Base-by-base conservation (phyloP, 2,329 filamentous ascomycete species). In the Coccinonectria pachysandricola region DNA sequence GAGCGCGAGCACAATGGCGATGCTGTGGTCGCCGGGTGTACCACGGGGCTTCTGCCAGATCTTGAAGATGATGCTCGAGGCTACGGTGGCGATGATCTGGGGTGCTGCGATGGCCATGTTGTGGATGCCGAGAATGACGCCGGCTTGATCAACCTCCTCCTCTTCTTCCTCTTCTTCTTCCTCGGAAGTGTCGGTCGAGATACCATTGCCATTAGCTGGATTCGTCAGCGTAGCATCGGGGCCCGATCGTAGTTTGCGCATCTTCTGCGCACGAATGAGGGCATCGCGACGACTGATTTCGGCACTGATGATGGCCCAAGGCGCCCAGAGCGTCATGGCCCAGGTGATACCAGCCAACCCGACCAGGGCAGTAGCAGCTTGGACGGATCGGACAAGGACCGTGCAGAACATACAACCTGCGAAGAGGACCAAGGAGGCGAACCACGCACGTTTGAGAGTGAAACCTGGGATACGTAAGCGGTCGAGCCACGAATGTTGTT, bases 81-180 rank as follows among this genome's bases (percentile, higher is more conserved):
- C 75, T 15, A 95, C 59, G 5, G 86, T 95, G 8, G 88, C 86
- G 28, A 95, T 68, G 34, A 95, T 87, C 51, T 96, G 88, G 2
- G 88, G 88, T 5, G 85, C 77, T 1, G 87, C 85, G 41, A 96
- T 82, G 10, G 87, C 79, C 59, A 96, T 88, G 53, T 96, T 96
- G 62, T 96, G 88, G 28, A 96, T 86, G 7, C 88, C 88, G 3
- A 96, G 68, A 22, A 96, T 85, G 20, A 95, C 81, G 21, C 88
- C 86, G 4, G 86, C 84, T 49, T 91, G 80, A 45, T 87, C 81
- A 3, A 72, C 64, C 19, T 72, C 66, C 14, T 72, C 65, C n/a
- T 67, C 65, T 23, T 69, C 54, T 6, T 54, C 54, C 8, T 21
- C 29, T 13, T 19, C 19, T n/a, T 28, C 30, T 16, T 33, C 26